Percentiles rank a stretch among this genome's conserved stretches.
Evolutionary conservation across 495 filamentous ascomycete species (phyloP).

Genomic region (Sabuloglossum arenarium): DNA sequence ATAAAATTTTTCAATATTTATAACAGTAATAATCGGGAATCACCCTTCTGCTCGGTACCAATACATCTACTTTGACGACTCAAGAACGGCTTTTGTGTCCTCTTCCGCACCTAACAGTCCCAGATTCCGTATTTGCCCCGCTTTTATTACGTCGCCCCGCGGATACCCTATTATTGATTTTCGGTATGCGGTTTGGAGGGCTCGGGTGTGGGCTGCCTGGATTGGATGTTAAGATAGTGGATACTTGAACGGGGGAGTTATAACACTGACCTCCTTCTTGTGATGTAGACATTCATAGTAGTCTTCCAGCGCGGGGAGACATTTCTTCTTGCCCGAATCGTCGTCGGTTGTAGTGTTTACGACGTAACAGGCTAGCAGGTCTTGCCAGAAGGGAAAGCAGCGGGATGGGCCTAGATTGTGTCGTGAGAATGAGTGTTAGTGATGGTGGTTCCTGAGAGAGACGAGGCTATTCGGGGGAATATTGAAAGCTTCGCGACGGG

Average conservation of each 20-base stretch:
- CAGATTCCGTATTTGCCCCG: constrained; percentile 62
- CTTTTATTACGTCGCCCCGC: constrained; percentile 52
- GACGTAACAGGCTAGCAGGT: constrained; percentile 28
- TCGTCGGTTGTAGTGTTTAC: constrained; percentile 24
- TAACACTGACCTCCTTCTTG: constrained; percentile 74
- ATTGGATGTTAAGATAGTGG: constrained; percentile 7
- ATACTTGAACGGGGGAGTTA: background rate
- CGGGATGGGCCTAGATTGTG: constrained; percentile 47
- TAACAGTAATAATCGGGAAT: background rate
- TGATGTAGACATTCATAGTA: constrained; percentile 98
- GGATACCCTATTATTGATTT: constrained; percentile 55
- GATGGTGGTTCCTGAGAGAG: no score
- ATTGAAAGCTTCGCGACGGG: no score
- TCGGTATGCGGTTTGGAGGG: constrained; percentile 72
- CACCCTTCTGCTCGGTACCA: no score
- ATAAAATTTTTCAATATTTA: background rate
- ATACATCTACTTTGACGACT: constrained; percentile 1
- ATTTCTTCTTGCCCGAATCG: constrained; percentile 70
- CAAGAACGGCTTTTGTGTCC: constrained; percentile 44
- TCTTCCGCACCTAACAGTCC: constrained; percentile 67
- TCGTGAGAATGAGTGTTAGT: background rate
- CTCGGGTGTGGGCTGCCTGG: constrained; percentile 54
- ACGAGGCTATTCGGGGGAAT: no score
- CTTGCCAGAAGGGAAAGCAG: constrained; percentile 97
- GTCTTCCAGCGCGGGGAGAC: constrained; percentile 71